Evolutionary conservation across 306 rosid genomes (phyloP).

Genomic region (Castanea crenata): DNA sequence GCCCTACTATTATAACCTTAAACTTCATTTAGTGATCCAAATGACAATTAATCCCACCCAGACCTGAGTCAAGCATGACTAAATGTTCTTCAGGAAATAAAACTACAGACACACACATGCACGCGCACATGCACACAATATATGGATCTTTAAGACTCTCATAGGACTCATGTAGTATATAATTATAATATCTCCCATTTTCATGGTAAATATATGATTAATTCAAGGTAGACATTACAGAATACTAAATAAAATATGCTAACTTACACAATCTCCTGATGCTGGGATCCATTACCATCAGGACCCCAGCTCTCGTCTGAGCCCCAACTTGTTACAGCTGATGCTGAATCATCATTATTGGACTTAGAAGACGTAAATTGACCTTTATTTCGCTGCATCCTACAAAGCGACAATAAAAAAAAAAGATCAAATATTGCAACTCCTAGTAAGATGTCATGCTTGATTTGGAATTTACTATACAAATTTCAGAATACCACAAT

Average conservation of each 20-base stretch:
- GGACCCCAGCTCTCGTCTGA: conserved; percentile 42
- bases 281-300: conserved; percentile 62
- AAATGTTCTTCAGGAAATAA: too few species aligned
- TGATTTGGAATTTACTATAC: background rate
- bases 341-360: conserved; percentile 57
- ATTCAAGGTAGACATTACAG: background rate
- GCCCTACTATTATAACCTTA: too few species aligned
- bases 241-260: conserved; percentile 1
- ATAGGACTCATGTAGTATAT: too few species aligned
- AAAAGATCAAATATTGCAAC: background rate
- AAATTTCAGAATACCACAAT: too few species aligned
- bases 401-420: conserved; percentile 20
- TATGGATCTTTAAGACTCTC: too few species aligned
- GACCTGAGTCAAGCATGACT: too few species aligned
- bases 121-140: too few species aligned
- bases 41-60: too few species aligned
- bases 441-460: background rate
- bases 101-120: too few species aligned
- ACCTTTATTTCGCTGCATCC: conserved; percentile 82
- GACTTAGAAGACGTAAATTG: conserved; percentile 74
- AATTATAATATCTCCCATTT: background rate
- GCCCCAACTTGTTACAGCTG: conserved; percentile 50
- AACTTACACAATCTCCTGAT: conserved; percentile 68
- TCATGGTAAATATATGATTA: background rate
- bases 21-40: too few species aligned